Evolutionary conservation across 768 basidiomycete species (phyloP).

Genomic region (Neoboletus subvelutipes): DNA sequence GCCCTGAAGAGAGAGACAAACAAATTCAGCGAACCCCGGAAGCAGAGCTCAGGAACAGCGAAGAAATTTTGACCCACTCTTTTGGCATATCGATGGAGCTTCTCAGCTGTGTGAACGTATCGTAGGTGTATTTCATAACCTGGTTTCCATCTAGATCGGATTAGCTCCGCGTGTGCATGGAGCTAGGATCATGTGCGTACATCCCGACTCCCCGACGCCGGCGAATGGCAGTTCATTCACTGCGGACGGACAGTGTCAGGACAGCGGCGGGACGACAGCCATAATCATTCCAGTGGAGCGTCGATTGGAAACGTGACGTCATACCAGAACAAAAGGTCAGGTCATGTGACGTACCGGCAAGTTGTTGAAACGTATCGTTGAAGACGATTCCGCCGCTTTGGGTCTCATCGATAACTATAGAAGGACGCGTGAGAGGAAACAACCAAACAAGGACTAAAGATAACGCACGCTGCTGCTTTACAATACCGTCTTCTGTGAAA

Average conservation of each 20-base stretch:
- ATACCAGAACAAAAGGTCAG: background rate
- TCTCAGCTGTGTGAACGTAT: slow-evolving; percentile 52
- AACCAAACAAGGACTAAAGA: background rate
- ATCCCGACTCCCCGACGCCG: slow-evolving; percentile 63
- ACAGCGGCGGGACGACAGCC: background rate
- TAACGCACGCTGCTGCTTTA: slow-evolving; percentile 40
- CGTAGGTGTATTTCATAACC: slow-evolving; percentile 51
- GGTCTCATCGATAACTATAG: slow-evolving; percentile 52
- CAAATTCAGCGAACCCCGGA: slow-evolving; percentile 5
- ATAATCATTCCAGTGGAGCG: slow-evolving; percentile 5
- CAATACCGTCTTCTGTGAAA: slow-evolving; percentile 51
- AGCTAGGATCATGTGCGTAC: slow-evolving; percentile 37
- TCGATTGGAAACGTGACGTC: slow-evolving; percentile 12
- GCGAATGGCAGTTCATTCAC: slow-evolving; percentile 48
- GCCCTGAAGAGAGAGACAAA: slow-evolving; percentile 13
- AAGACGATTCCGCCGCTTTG: slow-evolving; percentile 55
- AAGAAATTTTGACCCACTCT: slow-evolving; percentile 41
- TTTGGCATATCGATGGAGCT: slow-evolving; percentile 53
- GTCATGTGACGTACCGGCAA: slow-evolving; percentile 39
- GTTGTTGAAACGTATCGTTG: slow-evolving; percentile 61
- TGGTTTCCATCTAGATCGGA: slow-evolving; percentile 51
- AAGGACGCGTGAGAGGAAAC: background rate
- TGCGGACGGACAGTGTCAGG: slow-evolving; percentile 7
- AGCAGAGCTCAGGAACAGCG: background rate
- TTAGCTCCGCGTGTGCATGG: background rate